Evolutionary conservation across 768 basidiomycete genomes (phyloP), one percentile per base, ranked within the genome.

Genomic region (Mycena chlorophos): DNA sequence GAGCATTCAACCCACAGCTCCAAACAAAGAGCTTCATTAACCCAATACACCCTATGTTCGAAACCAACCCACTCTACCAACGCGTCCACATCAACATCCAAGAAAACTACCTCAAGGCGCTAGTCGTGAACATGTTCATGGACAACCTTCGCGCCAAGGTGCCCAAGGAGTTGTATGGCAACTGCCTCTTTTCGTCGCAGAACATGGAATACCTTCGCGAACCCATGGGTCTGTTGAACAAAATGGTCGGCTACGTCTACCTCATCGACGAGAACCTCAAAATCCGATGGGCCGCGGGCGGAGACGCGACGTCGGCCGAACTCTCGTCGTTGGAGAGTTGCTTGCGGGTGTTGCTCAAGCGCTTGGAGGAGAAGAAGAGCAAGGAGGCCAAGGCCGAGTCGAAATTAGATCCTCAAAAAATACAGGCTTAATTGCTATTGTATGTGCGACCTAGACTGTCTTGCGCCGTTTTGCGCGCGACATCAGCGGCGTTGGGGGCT

Each of bases 201-300:
- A 91, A 88, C 66, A 81, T 95, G 77, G 93, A 91, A 71, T 91
- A 91, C 67, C 71, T 90, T 16, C 87, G 91, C 28, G 88, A 92
- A 34, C 85, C 90, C 4, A 73, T 98, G 42, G 92, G 93, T 1
- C 87, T 96, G 79, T 83, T 84, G 27, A 98, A 98, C 73, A 88
- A 86, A 68, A 86, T 89, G 65, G 82, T 98, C 27, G 96, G 95
- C 19, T 97, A 96, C 66, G 87, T 95, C 14, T 98, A 89, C 66
- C 77, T 98, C 13, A 83, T 98, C 25, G 96, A 98, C 66, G 82
- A 87, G 69, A 84, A 91, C 56, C 68, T 86, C 57, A 90, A 85
- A 69, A 82, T 98, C 45, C 82, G 96, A 19, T 98, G 96, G 96
- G 95, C 89, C 1, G 96, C 85, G 10, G 90, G 93, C 61, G 93